These are phyloP conservation scores for Cystobasidiaceae sp. DNA, from an alignment of 1,284 basidiomycete species.

Conservation along the genomic window DNA sequence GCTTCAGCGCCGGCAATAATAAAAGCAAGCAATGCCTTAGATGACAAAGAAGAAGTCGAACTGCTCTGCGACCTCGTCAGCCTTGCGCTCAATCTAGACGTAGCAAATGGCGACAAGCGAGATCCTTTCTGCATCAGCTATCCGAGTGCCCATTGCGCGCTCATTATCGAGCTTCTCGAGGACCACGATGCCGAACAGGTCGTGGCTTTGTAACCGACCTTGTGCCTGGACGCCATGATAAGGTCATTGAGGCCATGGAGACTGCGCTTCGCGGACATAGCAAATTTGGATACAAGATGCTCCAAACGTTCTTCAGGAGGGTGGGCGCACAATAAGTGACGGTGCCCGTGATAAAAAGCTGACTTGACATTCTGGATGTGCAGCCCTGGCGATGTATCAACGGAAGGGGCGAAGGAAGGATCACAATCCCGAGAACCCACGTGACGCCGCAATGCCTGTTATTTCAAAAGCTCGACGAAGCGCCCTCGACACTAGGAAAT, in stretches of 20 bases:
- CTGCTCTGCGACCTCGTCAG: slow-evolving; percentile 13
- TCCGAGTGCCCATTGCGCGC: not conserved
- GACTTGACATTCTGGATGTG: no score
- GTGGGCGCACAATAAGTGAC: no score
- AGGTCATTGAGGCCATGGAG: slow-evolving; percentile 11
- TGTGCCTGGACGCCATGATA: slow-evolving; percentile 18
- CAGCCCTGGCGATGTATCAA: no score
- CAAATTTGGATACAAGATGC: slow-evolving; percentile 15
- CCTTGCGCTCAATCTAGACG: not conserved
- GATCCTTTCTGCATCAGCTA: slow-evolving; percentile 18
- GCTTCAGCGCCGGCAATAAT: not conserved
- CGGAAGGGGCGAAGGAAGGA: no score
- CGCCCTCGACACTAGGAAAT: no score
- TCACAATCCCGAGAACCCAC: no score
- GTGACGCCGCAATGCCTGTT: no score
- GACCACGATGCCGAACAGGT: not conserved
- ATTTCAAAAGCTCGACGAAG: no score
- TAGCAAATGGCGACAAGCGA: not conserved
- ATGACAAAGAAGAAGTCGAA: not conserved
- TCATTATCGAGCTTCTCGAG: slow-evolving; percentile 13
- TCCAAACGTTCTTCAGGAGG: slow-evolving; percentile 22
- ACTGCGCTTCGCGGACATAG: slow-evolving; percentile 5
- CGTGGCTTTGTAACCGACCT: slow-evolving; percentile 20
- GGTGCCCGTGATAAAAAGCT: no score
- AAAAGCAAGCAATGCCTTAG: no score